Evolutionary conservation across 2,329 filamentous ascomycete genomes (phyloP).

Genomic region (Phaeosphaeria sp.): DNA sequence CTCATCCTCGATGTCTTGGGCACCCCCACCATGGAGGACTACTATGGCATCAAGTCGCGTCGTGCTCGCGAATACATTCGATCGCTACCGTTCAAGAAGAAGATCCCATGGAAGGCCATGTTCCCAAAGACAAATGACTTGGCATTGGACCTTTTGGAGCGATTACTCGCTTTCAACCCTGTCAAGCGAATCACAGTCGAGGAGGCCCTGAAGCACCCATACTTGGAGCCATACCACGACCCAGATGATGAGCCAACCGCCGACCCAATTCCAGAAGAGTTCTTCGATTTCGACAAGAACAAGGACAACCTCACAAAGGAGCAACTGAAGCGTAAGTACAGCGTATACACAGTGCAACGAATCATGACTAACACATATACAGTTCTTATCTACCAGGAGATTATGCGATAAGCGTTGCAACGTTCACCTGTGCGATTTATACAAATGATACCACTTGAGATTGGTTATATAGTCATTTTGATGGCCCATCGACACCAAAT

Average conservation of each 20-base stretch:
- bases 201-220: slow-evolving; percentile 95
- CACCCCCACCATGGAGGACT: slow-evolving; percentile 99
- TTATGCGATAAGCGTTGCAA: slow-evolving; percentile 69
- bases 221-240: slow-evolving; percentile 98
- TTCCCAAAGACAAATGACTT: slow-evolving; percentile 99
- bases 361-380: slow-evolving; percentile 4
- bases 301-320: slow-evolving; percentile 99
- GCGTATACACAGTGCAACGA: not conserved
- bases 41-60: slow-evolving; percentile 99
- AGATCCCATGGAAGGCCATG: slow-evolving; percentile 95
- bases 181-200: slow-evolving; percentile 98
- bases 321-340: slow-evolving; percentile 80
- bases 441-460: slow-evolving; percentile 32
- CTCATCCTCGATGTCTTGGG: slow-evolving; percentile 96
- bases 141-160: slow-evolving; percentile 92
- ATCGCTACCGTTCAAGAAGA: slow-evolving; percentile 98
- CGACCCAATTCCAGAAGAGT: slow-evolving; percentile 95
- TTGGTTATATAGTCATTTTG: slow-evolving; percentile 14
- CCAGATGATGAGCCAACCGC: slow-evolving; percentile 98
- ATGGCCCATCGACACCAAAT: slow-evolving; percentile 29
- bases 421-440: slow-evolving; percentile 22
- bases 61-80: slow-evolving; percentile 98
- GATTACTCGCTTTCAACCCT: slow-evolving; percentile 95
- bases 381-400: slow-evolving; percentile 95
- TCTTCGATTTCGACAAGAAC: slow-evolving; percentile 99